Evolutionary conservation across 2,329 filamentous ascomycete genomes (phyloP).

Genomic region (Verticillium zaregamsianum): DNA sequence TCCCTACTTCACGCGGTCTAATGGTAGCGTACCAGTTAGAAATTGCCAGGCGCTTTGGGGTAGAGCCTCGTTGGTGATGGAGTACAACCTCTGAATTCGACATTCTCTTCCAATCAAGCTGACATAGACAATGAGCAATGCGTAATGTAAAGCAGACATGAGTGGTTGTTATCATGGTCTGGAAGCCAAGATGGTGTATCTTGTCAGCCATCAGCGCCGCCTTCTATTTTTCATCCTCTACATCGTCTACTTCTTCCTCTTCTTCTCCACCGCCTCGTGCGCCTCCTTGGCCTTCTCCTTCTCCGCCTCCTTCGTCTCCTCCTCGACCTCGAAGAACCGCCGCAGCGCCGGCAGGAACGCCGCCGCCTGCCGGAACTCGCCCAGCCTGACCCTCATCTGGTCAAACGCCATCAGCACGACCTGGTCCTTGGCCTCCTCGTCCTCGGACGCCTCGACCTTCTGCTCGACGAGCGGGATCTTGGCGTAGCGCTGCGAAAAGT

Average conservation of each 20-base stretch:
- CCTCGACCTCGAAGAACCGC: constrained; percentile 46
- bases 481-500: constrained; percentile 93
- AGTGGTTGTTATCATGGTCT: no score
- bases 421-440: constrained; percentile 40
- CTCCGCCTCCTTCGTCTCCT: constrained; percentile 7
- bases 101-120: no score
- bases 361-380: constrained; percentile 65
- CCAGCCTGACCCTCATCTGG: constrained; percentile 69
- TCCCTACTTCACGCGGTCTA: no score
- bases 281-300: constrained; percentile 13
- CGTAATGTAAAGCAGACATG: no score
- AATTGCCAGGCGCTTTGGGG: no score
- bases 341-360: constrained; percentile 57
- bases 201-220: no score
- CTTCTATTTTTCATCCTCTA: neutral
- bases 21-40: no score
- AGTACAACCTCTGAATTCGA: no score
- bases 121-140: no score
- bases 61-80: no score
- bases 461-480: constrained; percentile 57
- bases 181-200: no score
- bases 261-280: neutral
- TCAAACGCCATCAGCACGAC: constrained; percentile 73
- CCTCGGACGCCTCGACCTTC: constrained; percentile 15
- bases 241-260: neutral